Conservation (phyloP, 495 filamentous ascomycete species). For the Podospora tetraspora region DNA sequence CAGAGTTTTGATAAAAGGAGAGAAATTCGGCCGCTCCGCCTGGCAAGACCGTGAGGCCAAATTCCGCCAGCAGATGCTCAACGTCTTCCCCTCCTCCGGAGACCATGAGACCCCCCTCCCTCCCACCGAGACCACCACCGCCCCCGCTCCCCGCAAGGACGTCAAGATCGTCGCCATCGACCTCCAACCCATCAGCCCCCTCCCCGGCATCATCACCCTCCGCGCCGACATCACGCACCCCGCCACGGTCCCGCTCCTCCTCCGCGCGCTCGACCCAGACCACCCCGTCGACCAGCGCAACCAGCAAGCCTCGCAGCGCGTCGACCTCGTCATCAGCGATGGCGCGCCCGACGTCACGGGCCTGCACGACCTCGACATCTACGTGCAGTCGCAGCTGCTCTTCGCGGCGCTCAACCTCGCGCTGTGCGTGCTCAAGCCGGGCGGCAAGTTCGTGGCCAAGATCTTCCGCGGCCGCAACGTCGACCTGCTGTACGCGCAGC, state of each 20-base stretch:
- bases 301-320: constrained; percentile 57
- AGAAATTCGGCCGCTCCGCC: constrained; percentile 75
- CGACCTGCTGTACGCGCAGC: constrained; percentile 84
- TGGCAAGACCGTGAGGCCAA: constrained; percentile 76
- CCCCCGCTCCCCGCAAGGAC: constrained; percentile 56
- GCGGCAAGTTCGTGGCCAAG: constrained; percentile 95
- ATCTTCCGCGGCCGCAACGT: constrained; percentile 94
- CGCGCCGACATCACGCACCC: constrained; percentile 97
- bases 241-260: constrained; percentile 81
- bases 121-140: constrained; percentile 2
- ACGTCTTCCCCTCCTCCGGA: constrained; percentile 38
- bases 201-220: constrained; percentile 85
- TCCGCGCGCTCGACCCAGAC: constrained; percentile 76
- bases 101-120: constrained; percentile 12
- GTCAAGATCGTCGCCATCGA: constrained; percentile 95
- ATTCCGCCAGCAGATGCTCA: constrained; percentile 51
- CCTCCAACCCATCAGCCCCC: constrained; percentile 87
- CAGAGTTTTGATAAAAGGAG: constrained; percentile 83
- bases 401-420: constrained; percentile 91
- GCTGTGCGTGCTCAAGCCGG: constrained; percentile 81
- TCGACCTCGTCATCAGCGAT: constrained; percentile 90
- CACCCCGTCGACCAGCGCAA: constrained; percentile 50
- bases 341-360: constrained; percentile 96
- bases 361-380: constrained; percentile 94
- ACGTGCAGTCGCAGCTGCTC: constrained; percentile 91